Percentiles rank a stretch among this genome's conserved stretches.
These are phyloP conservation scores for Suhomyces panamericanus DNA, from an alignment of 1,139 yeast genomes.

Conservation along the genomic window DNA sequence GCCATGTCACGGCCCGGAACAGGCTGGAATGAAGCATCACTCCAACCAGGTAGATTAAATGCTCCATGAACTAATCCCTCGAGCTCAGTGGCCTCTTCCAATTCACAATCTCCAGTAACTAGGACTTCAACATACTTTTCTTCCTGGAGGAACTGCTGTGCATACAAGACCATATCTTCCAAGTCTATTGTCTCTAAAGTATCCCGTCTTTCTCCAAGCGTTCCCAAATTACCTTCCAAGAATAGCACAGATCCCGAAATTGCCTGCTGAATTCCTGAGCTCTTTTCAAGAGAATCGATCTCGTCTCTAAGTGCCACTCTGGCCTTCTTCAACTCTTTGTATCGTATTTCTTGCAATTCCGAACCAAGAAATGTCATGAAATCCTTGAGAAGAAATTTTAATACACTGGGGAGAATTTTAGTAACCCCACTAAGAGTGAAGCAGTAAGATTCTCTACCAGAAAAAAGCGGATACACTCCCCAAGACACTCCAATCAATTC, in stretches of 20 bases:
- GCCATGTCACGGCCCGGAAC: conserved; percentile 35
- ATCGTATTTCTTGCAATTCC: conserved; percentile 19
- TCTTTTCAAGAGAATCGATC: conserved; percentile 39
- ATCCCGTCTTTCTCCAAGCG: conserved; percentile 48
- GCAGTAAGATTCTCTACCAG: conserved; percentile 50
- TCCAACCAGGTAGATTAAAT: neutral
- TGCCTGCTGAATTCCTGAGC: conserved; percentile 43
- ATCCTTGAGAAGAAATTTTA: conserved; percentile 25
- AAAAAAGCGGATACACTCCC: conserved; percentile 51
- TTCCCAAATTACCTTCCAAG: conserved; percentile 55
- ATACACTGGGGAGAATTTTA: conserved; percentile 33
- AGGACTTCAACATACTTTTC: conserved; percentile 40
- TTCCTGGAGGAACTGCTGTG: conserved; percentile 20
- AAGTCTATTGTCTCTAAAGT: conserved; percentile 31
- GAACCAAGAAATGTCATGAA: conserved; percentile 16
- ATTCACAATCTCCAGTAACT: conserved; percentile 49
- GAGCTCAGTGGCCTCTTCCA: conserved; percentile 11
- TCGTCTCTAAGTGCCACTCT: conserved; percentile 44
- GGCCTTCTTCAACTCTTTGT: conserved; percentile 41
- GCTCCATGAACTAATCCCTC: conserved; percentile 14
- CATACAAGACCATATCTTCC: conserved; percentile 24
- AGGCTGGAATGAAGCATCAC: neutral
- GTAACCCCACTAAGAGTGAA: conserved; percentile 52
- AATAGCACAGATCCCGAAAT: conserved; percentile 49
- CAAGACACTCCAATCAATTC: conserved; percentile 54